Base-by-base conservation (phyloP, 163 green algal species). In the Prototheca cutis region DNA sequence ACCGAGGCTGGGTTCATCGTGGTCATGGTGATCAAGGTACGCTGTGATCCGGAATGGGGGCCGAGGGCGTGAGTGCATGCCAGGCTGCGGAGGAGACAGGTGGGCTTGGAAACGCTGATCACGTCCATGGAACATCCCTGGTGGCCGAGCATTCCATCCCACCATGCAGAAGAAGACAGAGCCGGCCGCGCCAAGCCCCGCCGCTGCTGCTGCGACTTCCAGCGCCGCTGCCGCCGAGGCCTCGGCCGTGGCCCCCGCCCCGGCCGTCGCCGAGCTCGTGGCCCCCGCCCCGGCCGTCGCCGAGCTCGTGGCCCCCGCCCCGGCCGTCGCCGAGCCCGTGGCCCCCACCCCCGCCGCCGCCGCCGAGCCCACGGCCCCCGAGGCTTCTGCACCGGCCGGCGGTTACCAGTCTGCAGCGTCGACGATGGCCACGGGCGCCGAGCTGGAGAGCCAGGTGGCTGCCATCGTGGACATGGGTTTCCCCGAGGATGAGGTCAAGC, bases 381-480 rank as follows among this genome's bases (percentile, higher is more conserved):
- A 6, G 53, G n/a, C n/a, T n/a, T n/a, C n/a, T n/a, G n/a, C n/a
- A n/a, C 54, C 19, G 62, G 49, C 13, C 24, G 42, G 19, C n/a
- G 40, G 40, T 27, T 17, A 40, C 52, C 2, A 33, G 48, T 6
- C 31, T 32, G 10, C 47, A 30, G 32, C 42, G 55, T 40, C 69
- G 3, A 61, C 66, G 28, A 53, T 85, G 57, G 63, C 69, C 15
- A 82, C 65, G 8, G 78, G 78, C 3, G 28, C 48, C n/a, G 58
- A 53, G 5, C 57, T 85, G 15, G 59, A 82, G 48, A 36, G 39
- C 28, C 65, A 78, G 68, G 72, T 79, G 51, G 0, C 45, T 1
- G 17, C 25, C 61, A 82, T 80, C 54, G 10, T 65, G 39, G 90
- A 97, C 42, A 98, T 98, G 89, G 90, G 90, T 52, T 98, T 96